These are phyloP conservation scores for Paecilomyces variotii DNA, from an alignment of 2,329 filamentous ascomycete genomes.

Conservation along the genomic window DNA sequence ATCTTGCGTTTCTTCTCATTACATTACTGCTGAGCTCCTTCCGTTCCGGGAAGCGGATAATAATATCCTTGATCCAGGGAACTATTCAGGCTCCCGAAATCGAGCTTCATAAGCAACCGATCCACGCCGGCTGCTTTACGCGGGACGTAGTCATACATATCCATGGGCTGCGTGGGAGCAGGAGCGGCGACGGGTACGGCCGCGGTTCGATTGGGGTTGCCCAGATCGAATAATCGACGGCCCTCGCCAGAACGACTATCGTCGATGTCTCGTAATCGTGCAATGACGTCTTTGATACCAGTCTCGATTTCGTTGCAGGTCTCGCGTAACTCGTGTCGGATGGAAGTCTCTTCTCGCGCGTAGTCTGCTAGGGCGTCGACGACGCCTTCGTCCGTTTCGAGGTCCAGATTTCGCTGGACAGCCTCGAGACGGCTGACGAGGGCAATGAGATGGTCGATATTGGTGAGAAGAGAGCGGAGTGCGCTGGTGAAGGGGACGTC, in stretches of 20 bases:
- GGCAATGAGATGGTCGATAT: constrained; percentile 74
- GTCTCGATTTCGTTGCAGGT: constrained; percentile 58
- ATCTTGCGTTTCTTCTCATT: background rate
- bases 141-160: constrained; percentile 51
- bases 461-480: constrained; percentile 30
- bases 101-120: constrained; percentile 82
- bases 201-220: constrained; percentile 19
- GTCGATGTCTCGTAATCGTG: constrained; percentile 54
- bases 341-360: constrained; percentile 61
- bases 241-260: constrained; percentile 39
- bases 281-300: constrained; percentile 56
- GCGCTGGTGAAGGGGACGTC: constrained; percentile 31
- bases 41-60: background rate
- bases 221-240: constrained; percentile 25
- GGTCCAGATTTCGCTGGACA: constrained; percentile 69
- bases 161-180: constrained; percentile 15
- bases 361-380: constrained; percentile 67
- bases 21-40: background rate
- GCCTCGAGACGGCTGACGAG: constrained; percentile 66
- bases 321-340: constrained; percentile 55
- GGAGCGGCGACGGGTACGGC: constrained; percentile 15
- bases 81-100: constrained; percentile 41
- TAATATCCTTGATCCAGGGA: constrained; percentile 3
- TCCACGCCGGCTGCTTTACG: constrained; percentile 72
- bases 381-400: constrained; percentile 74